phyloP scores from a whole-genome alignment of 176 grass and related monocot genomes.

The Oryza glumipatula region DNA sequence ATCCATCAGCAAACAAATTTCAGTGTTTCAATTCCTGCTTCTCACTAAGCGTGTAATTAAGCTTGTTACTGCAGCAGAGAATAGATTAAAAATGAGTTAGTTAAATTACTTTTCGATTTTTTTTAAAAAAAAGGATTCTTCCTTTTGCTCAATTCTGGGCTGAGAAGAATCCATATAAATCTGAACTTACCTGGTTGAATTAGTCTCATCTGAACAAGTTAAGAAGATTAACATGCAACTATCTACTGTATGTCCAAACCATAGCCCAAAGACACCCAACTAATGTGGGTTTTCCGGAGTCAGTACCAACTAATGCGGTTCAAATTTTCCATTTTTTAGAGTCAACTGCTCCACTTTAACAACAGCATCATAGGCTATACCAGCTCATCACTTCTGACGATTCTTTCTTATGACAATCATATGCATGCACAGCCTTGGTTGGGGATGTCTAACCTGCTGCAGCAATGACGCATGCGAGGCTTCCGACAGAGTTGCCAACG shows the following conservation, averaged over 20 bases:
- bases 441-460: conserved; percentile 62
- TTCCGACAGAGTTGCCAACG: conserved; percentile 90
- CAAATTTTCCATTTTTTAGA: background rate
- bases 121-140: background rate
- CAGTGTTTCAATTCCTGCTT: background rate
- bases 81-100: background rate
- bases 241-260: background rate
- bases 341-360: background rate
- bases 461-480: conserved; percentile 92
- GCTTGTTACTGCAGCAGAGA: background rate
- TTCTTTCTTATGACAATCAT: background rate
- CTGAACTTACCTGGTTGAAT: background rate
- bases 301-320: background rate
- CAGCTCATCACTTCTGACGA: background rate
- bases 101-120: background rate
- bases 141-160: background rate
- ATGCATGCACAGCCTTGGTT: background rate
- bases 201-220: background rate
- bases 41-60: background rate
- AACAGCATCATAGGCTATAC: background rate
- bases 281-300: background rate
- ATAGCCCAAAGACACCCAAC: background rate
- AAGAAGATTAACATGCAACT: background rate
- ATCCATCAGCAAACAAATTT: background rate
- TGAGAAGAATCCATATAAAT: background rate